These are phyloP conservation scores for Cryptosporidium meleagridis DNA, from an alignment of 169 alveolate species.

Conservation along the genomic window DNA sequence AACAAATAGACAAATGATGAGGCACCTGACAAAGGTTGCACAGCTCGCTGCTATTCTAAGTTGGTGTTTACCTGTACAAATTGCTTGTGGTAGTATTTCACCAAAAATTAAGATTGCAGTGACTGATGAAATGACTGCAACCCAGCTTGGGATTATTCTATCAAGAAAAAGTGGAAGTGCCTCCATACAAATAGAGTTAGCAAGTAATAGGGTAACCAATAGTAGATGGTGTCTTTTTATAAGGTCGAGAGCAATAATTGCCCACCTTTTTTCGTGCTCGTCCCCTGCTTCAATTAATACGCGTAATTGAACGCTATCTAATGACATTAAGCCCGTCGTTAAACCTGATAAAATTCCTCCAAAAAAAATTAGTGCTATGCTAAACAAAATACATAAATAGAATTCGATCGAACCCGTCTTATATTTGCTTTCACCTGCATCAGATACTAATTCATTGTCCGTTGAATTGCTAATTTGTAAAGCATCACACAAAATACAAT, in stretches of 20 bases:
- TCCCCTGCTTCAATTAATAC: slow-evolving; percentile 86
- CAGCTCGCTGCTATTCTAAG: slow-evolving; percentile 87
- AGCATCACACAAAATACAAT: not conserved
- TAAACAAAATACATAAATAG: slow-evolving; percentile 69
- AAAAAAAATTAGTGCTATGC: slow-evolving; percentile 78
- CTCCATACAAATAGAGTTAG: slow-evolving; percentile 92
- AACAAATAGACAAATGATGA: slow-evolving; percentile 81
- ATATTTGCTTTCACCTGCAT: slow-evolving; percentile 41
- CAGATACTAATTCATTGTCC: not conserved
- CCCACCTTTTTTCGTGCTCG: slow-evolving; percentile 82
- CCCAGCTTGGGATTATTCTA: slow-evolving; percentile 86
- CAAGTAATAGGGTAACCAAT: slow-evolving; percentile 89
- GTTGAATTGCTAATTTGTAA: not conserved
- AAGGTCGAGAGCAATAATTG: slow-evolving; percentile 82
- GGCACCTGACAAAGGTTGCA: slow-evolving; percentile 84
- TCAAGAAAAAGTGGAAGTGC: slow-evolving; percentile 92
- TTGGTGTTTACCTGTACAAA: slow-evolving; percentile 92
- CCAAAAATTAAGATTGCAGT: slow-evolving; percentile 90
- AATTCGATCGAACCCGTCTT: slow-evolving; percentile 69
- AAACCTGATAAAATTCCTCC: slow-evolving; percentile 92
- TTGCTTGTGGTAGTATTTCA: slow-evolving; percentile 94
- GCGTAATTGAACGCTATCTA: slow-evolving; percentile 89
- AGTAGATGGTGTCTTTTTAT: slow-evolving; percentile 87
- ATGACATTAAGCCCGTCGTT: slow-evolving; percentile 92
- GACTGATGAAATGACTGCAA: slow-evolving; percentile 88